Evolutionary conservation across 495 filamentous ascomycete species (phyloP), one percentile per base, ranked within the genome.

Genomic region (Lasiosphaeria miniovina): DNA sequence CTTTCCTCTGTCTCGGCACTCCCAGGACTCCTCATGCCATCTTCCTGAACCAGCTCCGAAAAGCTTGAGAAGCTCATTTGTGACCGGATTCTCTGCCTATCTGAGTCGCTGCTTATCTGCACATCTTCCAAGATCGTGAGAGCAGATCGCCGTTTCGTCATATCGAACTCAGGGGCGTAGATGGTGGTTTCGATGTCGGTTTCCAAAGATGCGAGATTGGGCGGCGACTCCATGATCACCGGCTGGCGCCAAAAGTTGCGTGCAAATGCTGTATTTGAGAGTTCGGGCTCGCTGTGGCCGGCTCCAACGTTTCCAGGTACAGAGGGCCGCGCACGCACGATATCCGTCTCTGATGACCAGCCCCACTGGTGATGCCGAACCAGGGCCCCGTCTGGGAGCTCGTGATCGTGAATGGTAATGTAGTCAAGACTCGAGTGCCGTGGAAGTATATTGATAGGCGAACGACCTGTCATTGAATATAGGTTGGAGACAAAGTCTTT

Each of bases 401-500:
- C 15, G n/a, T 51, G 17, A 24, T 51, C 49, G 7, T n/a, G 43
- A 14, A 46, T 46, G 43, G 43, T 9, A 14, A 4, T 24, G 8
- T 51, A 32, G 17, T 10, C 32, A 32, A 51, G 24, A 24, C 24
- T 24, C 12, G 40, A 36, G 10, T 31, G 36, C 32, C 6, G 35
- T 0, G 11, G 33, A n/a, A 9, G 7, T 2, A 17, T n/a, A 32
- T 24, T 12, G 48, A 33, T 32, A 3, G 48, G 10, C 12, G 7
- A 35, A 11, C 6, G 10, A 7, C 34, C 35, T 10, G 33, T 55
- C 34, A 54, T 12, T 49, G 58, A 50, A 41, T 41, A 24, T 32
- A 49, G 17, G 43, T 38, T 53, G 49, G 49, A 56, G 7, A 50
- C 34, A 8, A 36, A 52, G 38, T 48, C 58, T 65, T 65, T 40